phyloP scores from a whole-genome alignment of 768 basidiomycete species.

The Termitomyces sp. region DNA sequence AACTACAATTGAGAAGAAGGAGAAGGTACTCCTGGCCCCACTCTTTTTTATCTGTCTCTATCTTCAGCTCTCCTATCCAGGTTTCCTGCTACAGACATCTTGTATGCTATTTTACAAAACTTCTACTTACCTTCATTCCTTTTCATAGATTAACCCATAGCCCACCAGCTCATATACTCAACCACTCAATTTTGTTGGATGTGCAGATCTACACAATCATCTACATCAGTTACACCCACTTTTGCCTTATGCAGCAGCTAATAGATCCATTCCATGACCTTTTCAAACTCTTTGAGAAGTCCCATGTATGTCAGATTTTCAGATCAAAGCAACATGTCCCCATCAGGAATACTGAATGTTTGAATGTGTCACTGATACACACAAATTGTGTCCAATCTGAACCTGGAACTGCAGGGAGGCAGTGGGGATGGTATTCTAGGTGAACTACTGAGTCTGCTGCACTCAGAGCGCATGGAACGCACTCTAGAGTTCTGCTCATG shows the following conservation, averaged over 20 bases:
- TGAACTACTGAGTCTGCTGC: conserved; percentile 27
- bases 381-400: conserved; percentile 54
- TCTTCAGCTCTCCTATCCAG: background rate
- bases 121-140: too few species aligned
- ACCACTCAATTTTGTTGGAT: conserved; percentile 41
- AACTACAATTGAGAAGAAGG: background rate
- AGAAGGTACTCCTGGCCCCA: background rate
- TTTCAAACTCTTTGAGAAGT: conserved; percentile 36
- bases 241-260: conserved; percentile 54
- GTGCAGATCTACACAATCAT: conserved; percentile 33
- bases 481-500: background rate
- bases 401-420: conserved; percentile 28
- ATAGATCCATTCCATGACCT: conserved; percentile 58
- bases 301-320: conserved; percentile 63
- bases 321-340: conserved; percentile 64
- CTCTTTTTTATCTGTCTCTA: conserved; percentile 12
- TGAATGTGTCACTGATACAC: conserved; percentile 54
- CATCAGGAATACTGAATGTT: conserved; percentile 47
- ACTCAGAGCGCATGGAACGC: background rate
- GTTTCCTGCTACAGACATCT: conserved; percentile 11
- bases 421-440: conserved; percentile 30
- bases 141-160: too few species aligned
- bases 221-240: conserved; percentile 32
- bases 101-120: too few species aligned
- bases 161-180: conserved; percentile 17